Conservation (phyloP, 1,139 yeast species). For the Diutina neorugosa region DNA sequence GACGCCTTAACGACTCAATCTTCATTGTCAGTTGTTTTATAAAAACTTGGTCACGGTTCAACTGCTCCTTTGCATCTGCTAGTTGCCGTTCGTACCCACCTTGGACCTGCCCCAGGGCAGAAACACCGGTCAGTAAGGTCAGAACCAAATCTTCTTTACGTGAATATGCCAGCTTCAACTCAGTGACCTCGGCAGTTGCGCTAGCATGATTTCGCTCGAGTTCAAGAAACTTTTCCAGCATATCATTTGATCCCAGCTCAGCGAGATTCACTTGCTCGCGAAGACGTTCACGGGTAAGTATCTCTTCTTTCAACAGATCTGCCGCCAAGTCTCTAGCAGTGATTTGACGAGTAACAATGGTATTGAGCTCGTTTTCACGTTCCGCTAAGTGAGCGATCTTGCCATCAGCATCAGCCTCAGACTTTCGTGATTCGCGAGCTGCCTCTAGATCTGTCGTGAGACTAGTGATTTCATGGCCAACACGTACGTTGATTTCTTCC, state of each 20-base stretch:
- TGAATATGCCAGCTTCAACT: constrained; percentile 36
- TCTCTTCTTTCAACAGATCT: constrained; percentile 45
- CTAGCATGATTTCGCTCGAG: constrained; percentile 27
- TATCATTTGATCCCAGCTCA: background rate
- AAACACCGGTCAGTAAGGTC: constrained; percentile 81
- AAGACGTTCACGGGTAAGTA: constrained; percentile 10
- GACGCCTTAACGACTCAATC: constrained; percentile 43
- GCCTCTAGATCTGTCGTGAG: constrained; percentile 51
- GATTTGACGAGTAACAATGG: constrained; percentile 55
- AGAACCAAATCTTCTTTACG: constrained; percentile 72
- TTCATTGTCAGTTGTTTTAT: constrained; percentile 53
- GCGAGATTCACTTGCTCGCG: constrained; percentile 7
- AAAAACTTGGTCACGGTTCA: constrained; percentile 42
- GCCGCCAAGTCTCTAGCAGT: constrained; percentile 48
- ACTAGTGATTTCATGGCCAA: constrained; percentile 42
- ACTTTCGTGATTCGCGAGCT: constrained; percentile 22
- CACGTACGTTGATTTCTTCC: constrained; percentile 27
- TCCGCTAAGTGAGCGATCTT: constrained; percentile 12
- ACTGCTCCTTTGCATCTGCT: constrained; percentile 46
- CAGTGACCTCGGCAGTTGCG: constrained; percentile 30
- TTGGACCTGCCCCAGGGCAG: constrained; percentile 66
- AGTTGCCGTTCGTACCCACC: constrained; percentile 75
- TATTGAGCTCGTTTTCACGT: constrained; percentile 47
- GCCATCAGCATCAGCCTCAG: background rate
- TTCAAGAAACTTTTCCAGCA: constrained; percentile 10